phyloP scores from a whole-genome alignment of 169 alveolate species.

The Plasmodium knowlesi region DNA sequence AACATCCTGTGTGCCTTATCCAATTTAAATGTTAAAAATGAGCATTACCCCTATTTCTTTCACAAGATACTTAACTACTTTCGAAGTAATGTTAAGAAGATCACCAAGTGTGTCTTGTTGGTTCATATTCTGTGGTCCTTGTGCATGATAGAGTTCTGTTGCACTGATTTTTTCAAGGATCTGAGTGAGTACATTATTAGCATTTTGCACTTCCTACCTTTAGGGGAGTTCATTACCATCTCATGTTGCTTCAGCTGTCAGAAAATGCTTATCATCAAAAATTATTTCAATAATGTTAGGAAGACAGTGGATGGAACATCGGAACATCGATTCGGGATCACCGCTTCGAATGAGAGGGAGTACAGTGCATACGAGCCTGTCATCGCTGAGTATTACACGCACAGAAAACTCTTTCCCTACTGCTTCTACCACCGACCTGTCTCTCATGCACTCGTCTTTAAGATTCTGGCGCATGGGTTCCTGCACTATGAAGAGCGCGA shows the following conservation, averaged over 20 bases:
- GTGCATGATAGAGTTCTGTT: constrained; percentile 26
- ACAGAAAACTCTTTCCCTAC: constrained; percentile 42
- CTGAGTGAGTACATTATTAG: constrained; percentile 51
- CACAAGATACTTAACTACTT: constrained; percentile 44
- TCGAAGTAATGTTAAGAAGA: constrained; percentile 33
- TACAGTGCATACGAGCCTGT: constrained; percentile 18
- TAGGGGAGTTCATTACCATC: constrained; percentile 52
- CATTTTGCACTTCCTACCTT: constrained; percentile 35
- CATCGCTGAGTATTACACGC: constrained; percentile 18
- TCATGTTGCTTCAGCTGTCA: constrained; percentile 63
- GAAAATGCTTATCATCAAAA: constrained; percentile 25
- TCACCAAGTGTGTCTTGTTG: constrained; percentile 44
- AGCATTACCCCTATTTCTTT: constrained; percentile 55
- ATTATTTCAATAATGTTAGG: constrained; percentile 1
- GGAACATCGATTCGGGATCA: background rate
- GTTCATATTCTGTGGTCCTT: constrained; percentile 53
- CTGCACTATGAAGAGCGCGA: constrained; percentile 31
- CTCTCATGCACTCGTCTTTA: constrained; percentile 48
- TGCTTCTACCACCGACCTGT: constrained; percentile 37
- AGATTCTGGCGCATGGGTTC: constrained; percentile 43
- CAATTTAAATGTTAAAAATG: constrained; percentile 43
- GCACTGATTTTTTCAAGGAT: constrained; percentile 40
- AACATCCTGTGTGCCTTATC: constrained; percentile 54
- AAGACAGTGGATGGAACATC: background rate
- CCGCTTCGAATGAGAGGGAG: background rate